phyloP scores from a whole-genome alignment of 164 flowering plant species.

The Vitis vinifera region ASM3070453v1 NC_081814.1:4244001-4244500 shows the following conservation, averaged over 20 bases:
- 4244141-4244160: not conserved
- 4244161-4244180: not conserved
- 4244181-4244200: slow-evolving; percentile 7
- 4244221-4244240: not conserved
- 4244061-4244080: slow-evolving; percentile 39
- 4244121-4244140: not conserved
- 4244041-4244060: slow-evolving; percentile 62
- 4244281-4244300: not conserved
- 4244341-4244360: not conserved
- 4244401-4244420: not conserved
- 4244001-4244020: not conserved
- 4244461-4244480: too few species aligned
- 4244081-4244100: not conserved
- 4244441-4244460: too few species aligned
- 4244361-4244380: not conserved
- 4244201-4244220: too few species aligned
- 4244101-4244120: not conserved
- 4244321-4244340: not conserved
- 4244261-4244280: not conserved
- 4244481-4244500: too few species aligned
- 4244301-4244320: slow-evolving; percentile 5
- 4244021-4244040: slow-evolving; percentile 10
- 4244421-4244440: not conserved
- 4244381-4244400: not conserved
- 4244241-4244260: not conserved